A percentile compares a stretch with the other conserved stretches of the same genome.
Conservation (phyloP, 1,284 basidiomycete genomes). For the Ceraceosorus bombacis region DNA sequence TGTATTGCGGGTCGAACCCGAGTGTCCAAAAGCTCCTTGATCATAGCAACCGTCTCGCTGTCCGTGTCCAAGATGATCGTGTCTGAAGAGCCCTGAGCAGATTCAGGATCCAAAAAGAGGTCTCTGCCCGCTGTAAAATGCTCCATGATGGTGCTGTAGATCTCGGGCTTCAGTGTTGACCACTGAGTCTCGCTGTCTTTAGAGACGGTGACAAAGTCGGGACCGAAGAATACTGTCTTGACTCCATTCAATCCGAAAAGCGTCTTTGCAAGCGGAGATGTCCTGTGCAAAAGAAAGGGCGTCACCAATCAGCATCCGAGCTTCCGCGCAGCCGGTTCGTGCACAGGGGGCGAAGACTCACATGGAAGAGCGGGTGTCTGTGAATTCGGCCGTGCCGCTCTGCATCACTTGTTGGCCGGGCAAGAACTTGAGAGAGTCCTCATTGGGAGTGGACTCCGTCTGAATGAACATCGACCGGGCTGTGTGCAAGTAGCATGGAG, state of each 20-base stretch:
- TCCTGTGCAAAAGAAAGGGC: constrained; percentile 10
- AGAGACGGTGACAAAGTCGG: constrained; percentile 93
- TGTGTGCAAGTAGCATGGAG: not conserved
- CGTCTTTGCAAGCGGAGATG: constrained; percentile 81
- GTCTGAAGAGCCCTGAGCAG: constrained; percentile 72
- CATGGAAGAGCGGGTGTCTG: constrained; percentile 58
- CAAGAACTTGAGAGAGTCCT: constrained; percentile 95
- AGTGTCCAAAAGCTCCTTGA: constrained; percentile 93
- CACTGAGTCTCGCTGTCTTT: constrained; percentile 80
- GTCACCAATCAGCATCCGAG: not conserved
- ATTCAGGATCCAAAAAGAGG: constrained; percentile 62
- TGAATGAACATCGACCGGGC: constrained; percentile 15
- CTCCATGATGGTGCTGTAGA: constrained; percentile 97
- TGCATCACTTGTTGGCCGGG: constrained; percentile 83
- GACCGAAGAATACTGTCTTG: constrained; percentile 82
- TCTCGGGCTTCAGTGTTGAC: constrained; percentile 91
- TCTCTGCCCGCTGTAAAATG: constrained; percentile 81
- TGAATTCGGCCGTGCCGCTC: constrained; percentile 77
- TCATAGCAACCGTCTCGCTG: constrained; percentile 97
- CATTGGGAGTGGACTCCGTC: constrained; percentile 92
- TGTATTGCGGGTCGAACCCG: constrained; percentile 90
- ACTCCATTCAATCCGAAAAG: constrained; percentile 91
- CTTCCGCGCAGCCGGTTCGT: not conserved
- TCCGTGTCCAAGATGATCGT: constrained; percentile 92
- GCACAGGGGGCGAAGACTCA: not conserved